Base-by-base conservation (phyloP, 2,329 filamentous ascomycete genomes). In the Tolypocladium ophioglossoides region DNA sequence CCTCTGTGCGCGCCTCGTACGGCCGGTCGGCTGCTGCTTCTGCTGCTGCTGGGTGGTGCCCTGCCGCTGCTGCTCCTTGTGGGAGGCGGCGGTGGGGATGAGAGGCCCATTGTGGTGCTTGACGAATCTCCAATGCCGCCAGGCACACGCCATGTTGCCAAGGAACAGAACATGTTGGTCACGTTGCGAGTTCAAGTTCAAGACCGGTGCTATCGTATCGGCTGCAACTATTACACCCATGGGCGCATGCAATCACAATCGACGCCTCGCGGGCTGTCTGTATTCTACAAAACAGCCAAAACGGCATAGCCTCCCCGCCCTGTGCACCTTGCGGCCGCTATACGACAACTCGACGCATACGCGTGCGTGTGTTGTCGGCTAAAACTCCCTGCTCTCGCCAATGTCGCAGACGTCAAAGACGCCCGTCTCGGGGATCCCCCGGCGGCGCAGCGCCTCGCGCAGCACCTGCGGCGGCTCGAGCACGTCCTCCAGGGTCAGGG, bases 391-490 rank as follows among this genome's bases (percentile, higher is more conserved):
- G 61, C 85, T 91, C 73, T 92, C 89, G 0, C 90, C 89, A 72
- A 96, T 88, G 61, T 89, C 84, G 64, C 89, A 92, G 1, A 88
- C 79, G 64, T 91, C 90, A 73, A 94, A 95, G 0, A 87, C 74
- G 0, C 89, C 89, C 48, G 76, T 80, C 69, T 91, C 86, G 0
- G 79, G 74, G 1, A 95, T 66, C 0, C 81, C 83, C 62, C 84
- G 84, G 63, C 77, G 79, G 62, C 74, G 78, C 66, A 96, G 70
- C 2, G 91, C 91, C 66, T 87, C 76, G 68, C 78, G 85, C 57
- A 96, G 72, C 66, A 87, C 71, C 67, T 69, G 72, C 1, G 91
- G 90, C 48, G 92, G 92, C 72, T 96, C 91, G 54, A 91, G 68
- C 1, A 95, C 86, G 56, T 91, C 87, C 70, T 97, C 92, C 56